These are phyloP conservation scores for Suillus luteus DNA, from an alignment of 768 basidiomycete species.

Conservation along the genomic window DNA sequence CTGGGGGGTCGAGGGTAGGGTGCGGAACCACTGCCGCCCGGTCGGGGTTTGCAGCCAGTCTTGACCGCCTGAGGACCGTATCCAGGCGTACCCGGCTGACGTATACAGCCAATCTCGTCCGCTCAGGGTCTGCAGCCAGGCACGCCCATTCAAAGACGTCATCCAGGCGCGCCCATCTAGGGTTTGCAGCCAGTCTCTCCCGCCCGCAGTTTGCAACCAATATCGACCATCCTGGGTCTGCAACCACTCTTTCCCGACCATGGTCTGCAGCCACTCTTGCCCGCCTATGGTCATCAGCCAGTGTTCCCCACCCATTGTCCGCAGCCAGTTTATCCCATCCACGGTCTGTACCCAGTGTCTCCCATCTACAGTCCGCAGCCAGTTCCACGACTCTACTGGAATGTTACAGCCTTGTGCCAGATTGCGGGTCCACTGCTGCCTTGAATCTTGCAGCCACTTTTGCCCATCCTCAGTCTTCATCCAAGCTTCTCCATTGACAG, in stretches of 20 bases:
- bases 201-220: background rate
- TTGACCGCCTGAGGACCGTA: background rate
- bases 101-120: background rate
- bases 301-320: rapidly evolving
- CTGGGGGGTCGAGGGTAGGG: background rate
- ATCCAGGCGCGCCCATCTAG: background rate
- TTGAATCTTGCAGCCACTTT: background rate
- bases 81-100: background rate
- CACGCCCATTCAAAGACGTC: background rate
- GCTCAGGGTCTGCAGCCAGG: background rate
- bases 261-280: background rate
- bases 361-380: too few species aligned
- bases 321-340: background rate
- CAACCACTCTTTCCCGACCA: background rate
- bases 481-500: background rate
- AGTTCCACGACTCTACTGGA: too few species aligned
- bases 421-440: too few species aligned
- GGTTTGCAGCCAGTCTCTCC: background rate
- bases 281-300: background rate
- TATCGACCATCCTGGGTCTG: background rate
- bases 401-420: too few species aligned
- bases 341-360: too few species aligned
- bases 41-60: background rate
- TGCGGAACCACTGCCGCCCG: background rate
- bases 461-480: background rate